Evolutionary conservation across 2,329 filamentous ascomycete species (phyloP).

Genomic region (Geoglossum cookeanum): DNA sequence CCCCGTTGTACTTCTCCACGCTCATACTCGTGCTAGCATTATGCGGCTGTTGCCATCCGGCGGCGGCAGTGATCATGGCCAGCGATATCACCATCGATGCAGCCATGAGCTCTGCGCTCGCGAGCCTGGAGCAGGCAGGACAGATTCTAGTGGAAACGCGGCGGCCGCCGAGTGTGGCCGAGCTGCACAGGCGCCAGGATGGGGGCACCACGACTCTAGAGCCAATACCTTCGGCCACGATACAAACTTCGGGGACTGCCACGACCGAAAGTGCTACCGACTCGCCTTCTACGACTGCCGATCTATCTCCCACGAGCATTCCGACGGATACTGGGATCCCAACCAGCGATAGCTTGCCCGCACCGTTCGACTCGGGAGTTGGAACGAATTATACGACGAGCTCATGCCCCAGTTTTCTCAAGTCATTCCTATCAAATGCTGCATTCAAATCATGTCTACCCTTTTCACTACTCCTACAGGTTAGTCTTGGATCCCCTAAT

Average conservation of each 20-base stretch:
- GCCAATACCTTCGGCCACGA: too few relatives aligned
- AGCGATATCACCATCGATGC: neutral
- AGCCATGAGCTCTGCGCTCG: neutral
- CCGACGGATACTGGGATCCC: neutral
- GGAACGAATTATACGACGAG: conserved; percentile 39
- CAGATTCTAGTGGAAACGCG: conserved; percentile 2
- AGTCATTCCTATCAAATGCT: conserved; percentile 7
- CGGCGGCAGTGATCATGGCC: neutral
- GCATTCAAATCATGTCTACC: conserved; percentile 1
- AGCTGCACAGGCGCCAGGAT: conserved; percentile 1
- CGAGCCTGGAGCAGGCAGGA: neutral
- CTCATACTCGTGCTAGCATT: neutral
- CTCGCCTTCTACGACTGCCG: neutral
- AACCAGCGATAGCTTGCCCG: conserved; percentile 30
- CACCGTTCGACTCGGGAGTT: conserved; percentile 46
- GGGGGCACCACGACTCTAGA: neutral
- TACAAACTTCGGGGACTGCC: neutral
- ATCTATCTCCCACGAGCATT: neutral
- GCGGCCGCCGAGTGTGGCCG: neutral
- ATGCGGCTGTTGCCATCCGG: neutral
- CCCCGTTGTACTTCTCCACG: neutral
- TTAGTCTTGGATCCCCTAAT: neutral
- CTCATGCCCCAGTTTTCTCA: conserved; percentile 22
- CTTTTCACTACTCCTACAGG: conserved; percentile 5
- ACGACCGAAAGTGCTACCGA: neutral